Evolutionary conservation across 192 early-diverging fungal genomes (phyloP).

Genomic region (Spizellomyces punctatus): DNA sequence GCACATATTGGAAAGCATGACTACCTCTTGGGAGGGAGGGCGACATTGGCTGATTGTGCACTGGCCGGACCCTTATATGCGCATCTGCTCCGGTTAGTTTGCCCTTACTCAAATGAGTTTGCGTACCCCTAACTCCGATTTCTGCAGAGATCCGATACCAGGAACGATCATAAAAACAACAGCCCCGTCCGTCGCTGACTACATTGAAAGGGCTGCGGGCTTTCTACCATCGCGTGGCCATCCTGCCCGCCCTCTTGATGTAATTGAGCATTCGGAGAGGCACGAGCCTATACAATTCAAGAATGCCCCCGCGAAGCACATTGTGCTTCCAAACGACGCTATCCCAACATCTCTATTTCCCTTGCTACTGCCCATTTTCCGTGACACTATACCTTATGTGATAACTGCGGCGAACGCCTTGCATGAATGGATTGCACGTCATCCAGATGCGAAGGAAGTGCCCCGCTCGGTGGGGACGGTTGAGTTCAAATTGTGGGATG

Average conservation of each 20-base stretch:
- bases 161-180: neutral
- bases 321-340: neutral
- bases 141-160: neutral
- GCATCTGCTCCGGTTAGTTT: slow-evolving; percentile 2
- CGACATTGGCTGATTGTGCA: neutral
- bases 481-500: neutral
- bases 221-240: neutral
- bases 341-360: neutral
- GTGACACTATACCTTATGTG: neutral
- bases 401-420: neutral
- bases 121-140: neutral
- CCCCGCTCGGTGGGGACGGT: neutral
- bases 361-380: neutral
- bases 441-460: neutral
- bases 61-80: slow-evolving; percentile 3
- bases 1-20: neutral
- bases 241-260: neutral
- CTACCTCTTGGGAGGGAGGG: neutral
- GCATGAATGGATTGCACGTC: neutral
- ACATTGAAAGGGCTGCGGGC: neutral
- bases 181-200: neutral
- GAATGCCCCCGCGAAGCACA: neutral
- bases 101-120: neutral
- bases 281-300: neutral
- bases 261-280: neutral